phyloP scores from a whole-genome alignment of 768 basidiomycete species.

The Serendipita indica region DNA sequence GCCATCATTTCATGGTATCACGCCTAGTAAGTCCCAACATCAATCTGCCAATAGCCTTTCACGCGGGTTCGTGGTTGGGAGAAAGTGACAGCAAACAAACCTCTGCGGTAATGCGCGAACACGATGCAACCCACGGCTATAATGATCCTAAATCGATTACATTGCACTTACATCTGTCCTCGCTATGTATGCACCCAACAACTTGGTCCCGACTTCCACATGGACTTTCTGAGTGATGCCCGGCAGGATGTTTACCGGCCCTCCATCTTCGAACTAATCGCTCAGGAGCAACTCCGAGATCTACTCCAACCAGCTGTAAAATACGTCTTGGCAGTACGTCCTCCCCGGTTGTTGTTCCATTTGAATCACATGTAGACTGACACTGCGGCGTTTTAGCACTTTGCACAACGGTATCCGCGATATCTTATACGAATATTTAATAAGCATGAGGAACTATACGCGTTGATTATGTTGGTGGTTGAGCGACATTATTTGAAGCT shows the following conservation, averaged over 20 bases:
- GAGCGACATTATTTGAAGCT: slow-evolving; percentile 82
- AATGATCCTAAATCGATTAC: too few species aligned
- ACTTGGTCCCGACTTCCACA: slow-evolving; percentile 4
- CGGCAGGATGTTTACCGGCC: slow-evolving; percentile 18
- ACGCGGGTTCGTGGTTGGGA: too few species aligned
- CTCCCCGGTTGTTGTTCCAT: background rate
- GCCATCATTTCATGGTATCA: too few species aligned
- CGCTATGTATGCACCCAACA: too few species aligned
- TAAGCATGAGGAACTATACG: slow-evolving; percentile 92
- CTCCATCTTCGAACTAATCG: slow-evolving; percentile 71
- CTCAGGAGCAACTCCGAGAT: slow-evolving; percentile 85
- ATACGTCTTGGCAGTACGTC: slow-evolving; percentile 76
- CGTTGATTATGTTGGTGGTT: slow-evolving; percentile 71
- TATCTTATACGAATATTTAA: slow-evolving; percentile 86
- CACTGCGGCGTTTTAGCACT: slow-evolving; percentile 40
- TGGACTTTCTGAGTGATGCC: slow-evolving; percentile 17
- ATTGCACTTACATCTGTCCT: too few species aligned
- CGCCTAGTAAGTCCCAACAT: too few species aligned
- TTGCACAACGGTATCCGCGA: slow-evolving; percentile 87
- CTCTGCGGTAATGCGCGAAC: too few species aligned
- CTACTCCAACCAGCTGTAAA: slow-evolving; percentile 88
- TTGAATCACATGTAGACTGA: background rate
- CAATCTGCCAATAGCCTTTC: too few species aligned
- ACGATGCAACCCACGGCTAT: too few species aligned
- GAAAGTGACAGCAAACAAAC: too few species aligned